Conservation (phyloP, 164 flowering plant genomes). For the grape (Vitis vinifera) region ASM3070453v1 NC_081816.1:9992001-9992500, state of each 20-base stretch:
- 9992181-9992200: neutral
- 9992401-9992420: neutral
- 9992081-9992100: constrained; percentile 26
- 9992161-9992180: too few relatives aligned
- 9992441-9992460: constrained; percentile 21
- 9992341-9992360: too few relatives aligned
- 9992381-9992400: neutral
- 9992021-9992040: neutral
- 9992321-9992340: too few relatives aligned
- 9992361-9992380: too few relatives aligned
- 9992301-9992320: too few relatives aligned
- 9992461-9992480: constrained; percentile 29
- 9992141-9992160: neutral
- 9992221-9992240: neutral
- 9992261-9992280: too few relatives aligned
- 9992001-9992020: neutral
- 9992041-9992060: neutral
- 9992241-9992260: too few relatives aligned
- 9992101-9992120: constrained; percentile 34
- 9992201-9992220: neutral
- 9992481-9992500: constrained; percentile 21
- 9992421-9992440: too few relatives aligned
- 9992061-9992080: constrained; percentile 31
- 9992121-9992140: constrained; percentile 33
- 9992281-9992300: too few relatives aligned